Conservation (phyloP, 2,329 filamentous ascomycete species). For the Mollisia scopiformis region DNA sequence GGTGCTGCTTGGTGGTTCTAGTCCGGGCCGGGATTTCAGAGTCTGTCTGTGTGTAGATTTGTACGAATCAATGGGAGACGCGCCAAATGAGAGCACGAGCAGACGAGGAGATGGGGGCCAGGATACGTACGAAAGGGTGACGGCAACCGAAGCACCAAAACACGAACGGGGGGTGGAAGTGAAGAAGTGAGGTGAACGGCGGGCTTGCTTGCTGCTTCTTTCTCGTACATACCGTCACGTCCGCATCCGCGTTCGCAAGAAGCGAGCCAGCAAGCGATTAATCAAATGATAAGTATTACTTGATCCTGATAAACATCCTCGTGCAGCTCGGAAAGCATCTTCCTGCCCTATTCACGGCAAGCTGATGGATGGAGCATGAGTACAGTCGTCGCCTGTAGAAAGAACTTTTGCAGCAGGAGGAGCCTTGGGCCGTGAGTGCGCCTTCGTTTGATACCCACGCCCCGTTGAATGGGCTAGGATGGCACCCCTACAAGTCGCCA, state of each 20-base stretch:
- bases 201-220: too few species aligned
- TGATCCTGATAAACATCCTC: conserved; percentile 3
- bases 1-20: too few species aligned
- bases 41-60: too few species aligned
- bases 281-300: background rate
- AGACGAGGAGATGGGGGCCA: conserved; percentile 1
- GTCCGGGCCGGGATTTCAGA: too few species aligned
- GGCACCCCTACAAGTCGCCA: background rate
- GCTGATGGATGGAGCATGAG: background rate
- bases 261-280: background rate
- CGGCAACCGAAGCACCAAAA: background rate
- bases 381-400: background rate
- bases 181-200: too few species aligned
- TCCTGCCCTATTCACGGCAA: background rate
- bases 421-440: background rate
- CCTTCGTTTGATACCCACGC: conserved; percentile 2
- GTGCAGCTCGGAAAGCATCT: background rate
- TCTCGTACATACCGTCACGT: background rate
- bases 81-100: background rate
- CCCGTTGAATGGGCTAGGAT: background rate
- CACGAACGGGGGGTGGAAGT: background rate
- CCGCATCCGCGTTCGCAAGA: too few species aligned
- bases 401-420: background rate
- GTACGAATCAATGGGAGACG: background rate
- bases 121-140: background rate